Evolutionary conservation across 352 stramenopile genomes (phyloP), one percentile per base, ranked within the genome.

Genomic region (Phytophthora capsici): DNA sequence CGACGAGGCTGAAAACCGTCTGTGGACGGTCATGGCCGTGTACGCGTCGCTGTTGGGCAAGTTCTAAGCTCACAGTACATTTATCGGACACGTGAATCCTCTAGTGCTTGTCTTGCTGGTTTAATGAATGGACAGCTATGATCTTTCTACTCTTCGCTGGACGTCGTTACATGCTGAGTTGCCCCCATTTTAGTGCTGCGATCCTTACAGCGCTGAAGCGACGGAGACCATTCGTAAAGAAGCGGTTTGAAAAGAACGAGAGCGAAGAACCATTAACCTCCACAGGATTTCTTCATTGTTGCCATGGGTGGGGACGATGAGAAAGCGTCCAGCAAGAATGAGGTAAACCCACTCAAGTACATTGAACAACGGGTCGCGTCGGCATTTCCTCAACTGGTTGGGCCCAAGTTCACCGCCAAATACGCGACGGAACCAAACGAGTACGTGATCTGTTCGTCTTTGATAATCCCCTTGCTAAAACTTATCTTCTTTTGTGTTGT

Each of bases 11-110:
- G 97, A 99, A 71, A 99, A 99, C 73, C 90, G 97, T 43, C 97
- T 99, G 84, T 99, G 97, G 97, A 99, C 97, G 3, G 97, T 99
- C 63, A 99, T 99, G 97, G 95, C 97, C 25, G 95, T 99, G 36
- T 94, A 90, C 63, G 75, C 86, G 0, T 82, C 87, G 25, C 69
- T 77, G 43, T 60, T 77, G 7, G 69, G 69, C 58, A 77, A 77
- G 69, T 64, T 71, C 40, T 74, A 71, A 57, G 44, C 40, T 3
- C 0, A 23, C 44, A 38, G 32, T 28, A 19, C 22, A 43, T 53
- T 51, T 26, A 38, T 66, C 20, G 54, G 16, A 16, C 32, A 32
- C 55, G 25, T 34, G 23, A 40, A 22, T 57, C 32, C 37, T 50
- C 30, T 53, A 44, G 28, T 36, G 17, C 30, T 30, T 51, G 25